Evolutionary conservation across 169 alveolate species (phyloP).

Genomic region (Plasmodium knowlesi): DNA sequence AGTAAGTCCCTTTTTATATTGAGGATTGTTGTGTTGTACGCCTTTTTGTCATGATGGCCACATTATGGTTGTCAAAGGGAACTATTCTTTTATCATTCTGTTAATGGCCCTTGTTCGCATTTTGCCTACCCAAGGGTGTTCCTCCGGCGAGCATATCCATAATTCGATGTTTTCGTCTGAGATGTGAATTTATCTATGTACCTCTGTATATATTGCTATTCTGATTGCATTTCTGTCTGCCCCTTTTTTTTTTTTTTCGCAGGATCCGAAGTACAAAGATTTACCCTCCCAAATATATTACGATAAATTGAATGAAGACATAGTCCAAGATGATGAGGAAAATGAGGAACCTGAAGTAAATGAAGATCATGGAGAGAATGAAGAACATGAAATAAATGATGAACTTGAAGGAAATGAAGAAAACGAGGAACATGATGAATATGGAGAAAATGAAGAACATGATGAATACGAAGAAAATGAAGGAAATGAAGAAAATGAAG

Average conservation of each 20-base stretch:
- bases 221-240: background rate
- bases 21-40: background rate
- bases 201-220: background rate
- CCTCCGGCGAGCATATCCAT: background rate
- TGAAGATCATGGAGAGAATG: background rate
- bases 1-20: background rate
- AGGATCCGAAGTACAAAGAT: constrained; percentile 17
- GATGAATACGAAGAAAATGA: background rate
- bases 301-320: constrained; percentile 4
- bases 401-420: background rate
- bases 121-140: background rate
- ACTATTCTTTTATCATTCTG: background rate
- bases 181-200: background rate
- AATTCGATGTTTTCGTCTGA: background rate
- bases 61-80: background rate
- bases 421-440: background rate
- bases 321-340: background rate
- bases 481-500: background rate
- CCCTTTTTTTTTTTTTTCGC: background rate
- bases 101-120: background rate
- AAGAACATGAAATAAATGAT: background rate
- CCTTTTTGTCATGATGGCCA: background rate
- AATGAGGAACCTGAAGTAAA: background rate
- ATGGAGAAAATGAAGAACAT: background rate
- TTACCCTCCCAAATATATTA: constrained; percentile 35